phyloP scores from a whole-genome alignment of 441 rosid genomes.

The Gossypium trilobum region DNA sequence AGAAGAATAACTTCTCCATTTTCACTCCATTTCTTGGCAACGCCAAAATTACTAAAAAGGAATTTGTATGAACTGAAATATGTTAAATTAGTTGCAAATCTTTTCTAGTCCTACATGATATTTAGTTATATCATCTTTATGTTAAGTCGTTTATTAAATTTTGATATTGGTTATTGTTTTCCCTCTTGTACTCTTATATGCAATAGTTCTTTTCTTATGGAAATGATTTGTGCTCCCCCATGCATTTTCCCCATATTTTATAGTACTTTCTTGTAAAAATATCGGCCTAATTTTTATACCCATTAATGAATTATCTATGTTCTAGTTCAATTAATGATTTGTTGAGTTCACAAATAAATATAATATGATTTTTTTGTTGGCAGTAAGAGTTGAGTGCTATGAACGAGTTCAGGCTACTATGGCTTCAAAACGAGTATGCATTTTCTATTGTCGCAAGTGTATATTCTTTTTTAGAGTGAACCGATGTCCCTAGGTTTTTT shows the following conservation, averaged over 20 bases:
- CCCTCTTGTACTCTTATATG: neutral
- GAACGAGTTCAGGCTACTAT: constrained; percentile 93
- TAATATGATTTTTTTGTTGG: constrained; percentile 31
- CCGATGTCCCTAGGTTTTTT: constrained; percentile 63
- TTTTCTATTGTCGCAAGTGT: constrained; percentile 94
- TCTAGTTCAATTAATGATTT: neutral
- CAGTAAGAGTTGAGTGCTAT: constrained; percentile 86
- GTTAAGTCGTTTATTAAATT: neutral
- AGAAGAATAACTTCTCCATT: neutral
- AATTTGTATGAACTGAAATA: neutral
- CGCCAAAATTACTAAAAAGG: neutral
- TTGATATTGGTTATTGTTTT: neutral
- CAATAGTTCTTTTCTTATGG: neutral
- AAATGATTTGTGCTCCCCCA: neutral
- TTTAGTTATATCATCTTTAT: neutral
- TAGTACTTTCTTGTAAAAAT: neutral
- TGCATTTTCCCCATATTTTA: neutral
- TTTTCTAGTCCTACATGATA: neutral
- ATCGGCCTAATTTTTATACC: neutral
- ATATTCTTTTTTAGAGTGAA: constrained; percentile 91
- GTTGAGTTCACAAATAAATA: neutral
- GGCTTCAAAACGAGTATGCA: constrained; percentile 77
- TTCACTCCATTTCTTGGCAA: neutral
- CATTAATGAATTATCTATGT: neutral
- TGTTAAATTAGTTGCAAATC: neutral